phyloP scores from a whole-genome alignment of 129 eudicot species.

The Deinandra increscens region DNA sequence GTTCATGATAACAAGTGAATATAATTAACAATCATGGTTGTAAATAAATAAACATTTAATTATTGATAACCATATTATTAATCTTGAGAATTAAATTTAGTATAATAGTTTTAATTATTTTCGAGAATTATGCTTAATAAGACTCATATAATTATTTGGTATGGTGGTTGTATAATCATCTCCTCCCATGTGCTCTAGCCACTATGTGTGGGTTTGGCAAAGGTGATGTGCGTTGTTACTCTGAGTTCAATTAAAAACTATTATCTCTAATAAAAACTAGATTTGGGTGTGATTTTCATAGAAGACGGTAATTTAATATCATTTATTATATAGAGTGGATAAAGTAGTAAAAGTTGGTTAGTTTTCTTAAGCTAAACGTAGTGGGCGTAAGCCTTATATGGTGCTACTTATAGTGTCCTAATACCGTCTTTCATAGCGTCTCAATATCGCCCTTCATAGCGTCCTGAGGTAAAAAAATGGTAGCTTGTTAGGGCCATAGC shows the following conservation, averaged over 20 bases:
- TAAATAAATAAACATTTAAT: background rate
- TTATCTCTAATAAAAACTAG: background rate
- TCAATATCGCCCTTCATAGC: too few relatives aligned
- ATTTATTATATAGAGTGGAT: background rate
- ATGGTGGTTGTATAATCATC: background rate
- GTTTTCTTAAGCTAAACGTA: too few relatives aligned
- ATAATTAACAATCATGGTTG: background rate
- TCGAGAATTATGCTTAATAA: background rate
- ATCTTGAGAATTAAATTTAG: background rate
- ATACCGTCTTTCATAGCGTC: too few relatives aligned
- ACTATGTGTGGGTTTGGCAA: background rate
- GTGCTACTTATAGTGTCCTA: too few relatives aligned
- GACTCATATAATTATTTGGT: background rate
- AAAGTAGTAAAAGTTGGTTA: background rate
- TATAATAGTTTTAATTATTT: background rate
- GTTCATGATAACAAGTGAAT: background rate
- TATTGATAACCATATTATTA: background rate
- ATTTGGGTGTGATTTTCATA: background rate
- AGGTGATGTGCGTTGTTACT: background rate
- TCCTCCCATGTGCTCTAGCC: slow-evolving; percentile 5
- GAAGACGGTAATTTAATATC: background rate
- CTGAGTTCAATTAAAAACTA: background rate
- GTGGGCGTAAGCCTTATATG: too few relatives aligned
- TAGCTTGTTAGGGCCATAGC: too few relatives aligned
- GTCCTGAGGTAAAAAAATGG: too few relatives aligned